Conservation (phyloP, 805 yeast species). For the Dipodascus albidus region DNA sequence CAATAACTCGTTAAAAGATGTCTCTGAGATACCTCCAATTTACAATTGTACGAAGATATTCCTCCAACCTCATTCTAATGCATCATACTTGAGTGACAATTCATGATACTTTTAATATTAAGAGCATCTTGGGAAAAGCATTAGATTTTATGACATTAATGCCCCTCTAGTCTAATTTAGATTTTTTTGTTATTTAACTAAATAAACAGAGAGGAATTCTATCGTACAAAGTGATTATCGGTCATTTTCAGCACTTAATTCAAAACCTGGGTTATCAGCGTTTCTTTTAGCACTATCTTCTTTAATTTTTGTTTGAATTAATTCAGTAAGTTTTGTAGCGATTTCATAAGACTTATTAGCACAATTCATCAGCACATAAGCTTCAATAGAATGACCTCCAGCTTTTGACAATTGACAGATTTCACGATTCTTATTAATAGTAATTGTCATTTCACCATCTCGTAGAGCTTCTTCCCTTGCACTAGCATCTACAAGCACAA, state of each 20-base stretch:
- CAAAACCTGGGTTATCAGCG: conserved; percentile 24
- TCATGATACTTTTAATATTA: too few species aligned
- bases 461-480: conserved; percentile 65
- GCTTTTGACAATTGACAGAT: conserved; percentile 82
- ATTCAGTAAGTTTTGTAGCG: conserved; percentile 53
- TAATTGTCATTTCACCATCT: conserved; percentile 71
- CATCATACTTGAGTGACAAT: background rate
- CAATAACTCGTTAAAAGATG: background rate
- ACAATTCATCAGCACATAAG: conserved; percentile 54
- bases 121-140: background rate
- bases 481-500: conserved; percentile 55
- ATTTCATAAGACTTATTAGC: conserved; percentile 51
- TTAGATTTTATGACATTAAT: background rate
- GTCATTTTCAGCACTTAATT: conserved; percentile 22
- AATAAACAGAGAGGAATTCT: too few species aligned
- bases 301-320: conserved; percentile 45
- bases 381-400: conserved; percentile 81
- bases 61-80: background rate
- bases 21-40: background rate
- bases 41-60: background rate
- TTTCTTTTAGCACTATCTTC: conserved; percentile 42
- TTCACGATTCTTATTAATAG: conserved; percentile 83
- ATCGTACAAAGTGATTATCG: conserved; percentile 9
- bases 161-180: too few species aligned
- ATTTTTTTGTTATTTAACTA: too few species aligned